Percentiles rank a stretch among this genome's conserved stretches.
phyloP scores from a whole-genome alignment of 345 rosid species.

The Aquilaria yunnanensis region DNA sequence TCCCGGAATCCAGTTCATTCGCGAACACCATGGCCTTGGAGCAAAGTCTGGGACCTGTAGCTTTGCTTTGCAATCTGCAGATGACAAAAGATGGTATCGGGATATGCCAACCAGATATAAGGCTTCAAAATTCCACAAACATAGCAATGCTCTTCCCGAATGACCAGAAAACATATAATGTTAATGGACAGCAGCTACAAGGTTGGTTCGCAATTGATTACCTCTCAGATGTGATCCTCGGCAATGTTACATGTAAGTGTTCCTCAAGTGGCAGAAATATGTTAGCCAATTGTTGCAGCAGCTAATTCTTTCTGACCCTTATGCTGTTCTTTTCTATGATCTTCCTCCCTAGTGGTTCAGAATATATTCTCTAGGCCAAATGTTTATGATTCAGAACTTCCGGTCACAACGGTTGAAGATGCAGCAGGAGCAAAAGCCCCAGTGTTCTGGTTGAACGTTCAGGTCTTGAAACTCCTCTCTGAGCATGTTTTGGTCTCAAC shows the following conservation, averaged over 20 bases:
- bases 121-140: slow-evolving; percentile 54
- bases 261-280: not conserved
- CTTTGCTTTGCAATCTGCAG: slow-evolving; percentile 63
- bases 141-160: slow-evolving; percentile 30
- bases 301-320: not conserved
- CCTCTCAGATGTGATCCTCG: slow-evolving; percentile 18
- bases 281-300: not conserved
- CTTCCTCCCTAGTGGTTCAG: slow-evolving; percentile 45
- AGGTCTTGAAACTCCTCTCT: slow-evolving; percentile 29
- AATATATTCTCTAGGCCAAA: slow-evolving; percentile 41
- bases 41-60: slow-evolving; percentile 27
- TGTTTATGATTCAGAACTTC: slow-evolving; percentile 39
- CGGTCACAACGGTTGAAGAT: slow-evolving; percentile 46
- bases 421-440: slow-evolving; percentile 29
- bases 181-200: slow-evolving; percentile 46
- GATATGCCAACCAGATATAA: slow-evolving; percentile 51
- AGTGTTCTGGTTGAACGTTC: slow-evolving; percentile 72
- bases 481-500: not conserved
- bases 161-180: slow-evolving; percentile 30
- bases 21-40: slow-evolving; percentile 38
- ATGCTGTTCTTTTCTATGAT: not conserved
- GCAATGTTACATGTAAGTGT: slow-evolving; percentile 36
- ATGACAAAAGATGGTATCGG: slow-evolving; percentile 62
- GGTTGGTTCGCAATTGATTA: slow-evolving; percentile 73
- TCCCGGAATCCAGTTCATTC: slow-evolving; percentile 53